A percentile compares a stretch with the other conserved stretches of the same genome.
phyloP scores from a whole-genome alignment of 768 basidiomycete genomes.

The Boletus rubropictus region DNA sequence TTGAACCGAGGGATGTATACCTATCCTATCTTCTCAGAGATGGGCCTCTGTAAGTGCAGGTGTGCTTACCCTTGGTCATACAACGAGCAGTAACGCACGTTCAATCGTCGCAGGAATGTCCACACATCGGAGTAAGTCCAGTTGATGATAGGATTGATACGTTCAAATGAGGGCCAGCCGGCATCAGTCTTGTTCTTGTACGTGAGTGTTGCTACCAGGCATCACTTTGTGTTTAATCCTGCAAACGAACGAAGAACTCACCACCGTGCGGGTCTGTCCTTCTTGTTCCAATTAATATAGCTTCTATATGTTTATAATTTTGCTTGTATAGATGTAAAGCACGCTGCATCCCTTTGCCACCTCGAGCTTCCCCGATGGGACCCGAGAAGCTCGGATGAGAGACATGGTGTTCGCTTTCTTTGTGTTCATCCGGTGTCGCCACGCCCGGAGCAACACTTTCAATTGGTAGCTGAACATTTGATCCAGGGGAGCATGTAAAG shows the following conservation, averaged over 20 bases:
- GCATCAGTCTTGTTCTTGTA: constrained; percentile 77
- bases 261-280: constrained; percentile 92
- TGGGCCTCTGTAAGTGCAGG: neutral
- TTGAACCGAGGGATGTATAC: constrained; percentile 97
- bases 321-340: constrained; percentile 72
- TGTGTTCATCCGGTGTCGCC: constrained; percentile 14
- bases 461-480: constrained; percentile 41
- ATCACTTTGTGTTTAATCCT: neutral
- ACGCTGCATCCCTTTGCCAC: constrained; percentile 69
- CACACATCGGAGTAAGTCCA: constrained; percentile 92
- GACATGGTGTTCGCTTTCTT: constrained; percentile 4
- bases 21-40: constrained; percentile 34
- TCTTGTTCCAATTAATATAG: constrained; percentile 86
- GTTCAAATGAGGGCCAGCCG: constrained; percentile 84
- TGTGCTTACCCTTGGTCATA: constrained; percentile 82
- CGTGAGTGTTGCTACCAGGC: constrained; percentile 56
- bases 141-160: constrained; percentile 93
- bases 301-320: constrained; percentile 59
- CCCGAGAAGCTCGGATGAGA: constrained; percentile 21
- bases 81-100: constrained; percentile 80
- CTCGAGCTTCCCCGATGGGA: constrained; percentile 49
- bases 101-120: constrained; percentile 68
- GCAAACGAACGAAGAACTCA: constrained; percentile 34
- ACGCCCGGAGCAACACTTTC: constrained; percentile 43
- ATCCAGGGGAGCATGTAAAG: constrained; percentile 33